phyloP scores from a whole-genome alignment of 179 eudicot species.

The Pouteria campechiana region DNA sequence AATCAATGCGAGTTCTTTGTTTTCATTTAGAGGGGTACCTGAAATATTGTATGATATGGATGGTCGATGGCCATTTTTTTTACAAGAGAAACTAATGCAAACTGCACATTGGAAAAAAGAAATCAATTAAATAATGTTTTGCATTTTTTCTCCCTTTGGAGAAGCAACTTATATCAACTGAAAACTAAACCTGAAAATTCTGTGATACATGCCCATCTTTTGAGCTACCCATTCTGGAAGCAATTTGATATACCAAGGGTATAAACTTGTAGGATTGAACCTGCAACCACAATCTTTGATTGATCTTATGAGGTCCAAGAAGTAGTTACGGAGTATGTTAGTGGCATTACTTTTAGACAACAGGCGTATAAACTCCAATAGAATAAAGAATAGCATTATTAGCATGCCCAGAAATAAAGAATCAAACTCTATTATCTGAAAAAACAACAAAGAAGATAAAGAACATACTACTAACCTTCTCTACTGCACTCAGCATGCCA shows the following conservation, averaged over 20 bases:
- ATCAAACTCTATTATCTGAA: not conserved
- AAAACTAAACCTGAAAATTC: conserved; percentile 61
- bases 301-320: too few relatives aligned
- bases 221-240: conserved; percentile 83
- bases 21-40: conserved; percentile 30
- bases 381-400: too few relatives aligned
- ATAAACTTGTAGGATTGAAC: conserved; percentile 93
- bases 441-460: too few relatives aligned
- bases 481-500: conserved; percentile 66
- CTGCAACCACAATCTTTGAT: too few relatives aligned
- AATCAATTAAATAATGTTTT: not conserved
- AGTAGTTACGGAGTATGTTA: too few relatives aligned
- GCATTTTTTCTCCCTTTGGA: too few relatives aligned
- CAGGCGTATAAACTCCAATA: too few relatives aligned
- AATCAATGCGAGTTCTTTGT: not conserved
- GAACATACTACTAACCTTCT: too few relatives aligned
- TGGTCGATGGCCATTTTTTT: conserved; percentile 96
- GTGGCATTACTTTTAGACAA: too few relatives aligned
- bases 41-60: conserved; percentile 94
- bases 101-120: conserved; percentile 40
- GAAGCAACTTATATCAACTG: too few relatives aligned
- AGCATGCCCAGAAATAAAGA: too few relatives aligned
- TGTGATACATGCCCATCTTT: conserved; percentile 64
- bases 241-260: conserved; percentile 95
- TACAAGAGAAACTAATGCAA: conserved; percentile 85